Conservation (phyloP, 257 asterid genomes). For the Sherardia arvensis region DNA sequence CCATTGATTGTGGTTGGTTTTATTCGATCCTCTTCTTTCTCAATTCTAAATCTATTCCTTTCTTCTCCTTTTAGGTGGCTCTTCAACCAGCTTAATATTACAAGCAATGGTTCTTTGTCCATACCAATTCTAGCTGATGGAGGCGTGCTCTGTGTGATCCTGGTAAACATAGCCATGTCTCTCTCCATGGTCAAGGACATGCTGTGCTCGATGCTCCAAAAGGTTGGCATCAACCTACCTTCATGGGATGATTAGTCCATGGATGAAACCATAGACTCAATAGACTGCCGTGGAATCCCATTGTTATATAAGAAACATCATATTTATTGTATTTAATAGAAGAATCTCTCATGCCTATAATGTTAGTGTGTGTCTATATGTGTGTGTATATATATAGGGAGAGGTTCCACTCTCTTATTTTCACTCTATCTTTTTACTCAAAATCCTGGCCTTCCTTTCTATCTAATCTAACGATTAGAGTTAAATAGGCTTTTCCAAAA, state of each 20-base stretch:
- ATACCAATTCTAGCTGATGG: conserved; percentile 75
- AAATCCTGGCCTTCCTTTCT: too few relatives aligned
- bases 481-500: too few relatives aligned
- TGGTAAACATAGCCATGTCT: conserved; percentile 78
- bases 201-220: conserved; percentile 56
- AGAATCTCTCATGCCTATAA: too few relatives aligned
- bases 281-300: conserved; percentile 35
- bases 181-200: conserved; percentile 68
- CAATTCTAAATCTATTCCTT: background rate
- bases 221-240: conserved; percentile 57
- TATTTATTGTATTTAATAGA: too few relatives aligned
- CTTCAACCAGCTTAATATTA: background rate
- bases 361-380: too few relatives aligned
- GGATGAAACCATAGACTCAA: conserved; percentile 32
- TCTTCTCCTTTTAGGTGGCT: background rate
- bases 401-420: too few relatives aligned
- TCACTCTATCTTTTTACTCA: too few relatives aligned
- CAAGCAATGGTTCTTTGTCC: conserved; percentile 68
- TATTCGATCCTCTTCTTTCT: background rate
- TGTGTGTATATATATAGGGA: too few relatives aligned
- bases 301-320: too few relatives aligned
- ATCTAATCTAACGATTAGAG: too few relatives aligned
- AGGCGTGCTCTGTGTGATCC: conserved; percentile 72
- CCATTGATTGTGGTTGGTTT: background rate
- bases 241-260: conserved; percentile 58